phyloP scores from a whole-genome alignment of 108 stramenopile species.

The Nitzschia sp. region DNA sequence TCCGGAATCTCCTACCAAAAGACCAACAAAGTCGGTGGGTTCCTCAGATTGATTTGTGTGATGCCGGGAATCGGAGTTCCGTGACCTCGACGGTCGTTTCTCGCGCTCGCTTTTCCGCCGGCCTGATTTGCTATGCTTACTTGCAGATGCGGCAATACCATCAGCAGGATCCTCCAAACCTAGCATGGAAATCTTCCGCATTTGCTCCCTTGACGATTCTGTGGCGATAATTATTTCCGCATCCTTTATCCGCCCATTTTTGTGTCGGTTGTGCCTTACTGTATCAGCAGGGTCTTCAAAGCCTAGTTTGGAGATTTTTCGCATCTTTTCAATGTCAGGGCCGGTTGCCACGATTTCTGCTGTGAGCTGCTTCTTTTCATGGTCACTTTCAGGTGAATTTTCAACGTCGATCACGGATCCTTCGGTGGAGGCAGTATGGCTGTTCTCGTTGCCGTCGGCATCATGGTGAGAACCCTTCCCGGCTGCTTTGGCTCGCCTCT shows the following conservation, averaged over 20 bases:
- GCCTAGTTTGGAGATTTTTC: conserved; percentile 13
- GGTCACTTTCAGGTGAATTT: not conserved
- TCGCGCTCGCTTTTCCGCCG: not conserved
- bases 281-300: conserved; percentile 15
- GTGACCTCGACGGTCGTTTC: not conserved
- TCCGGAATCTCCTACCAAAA: too few relatives aligned
- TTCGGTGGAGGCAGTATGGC: not conserved
- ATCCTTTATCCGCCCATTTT: not conserved
- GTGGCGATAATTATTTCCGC: not conserved
- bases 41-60: not conserved
- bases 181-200: conserved; percentile 11
- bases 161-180: conserved; percentile 21
- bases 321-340: conserved; percentile 1
- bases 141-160: not conserved
- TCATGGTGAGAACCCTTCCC: not conserved
- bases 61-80: not conserved
- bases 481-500: conserved; percentile 1
- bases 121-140: not conserved
- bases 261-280: not conserved
- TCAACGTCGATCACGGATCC: not conserved
- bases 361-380: not conserved
- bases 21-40: not conserved
- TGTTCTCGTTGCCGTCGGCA: not conserved
- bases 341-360: not conserved
- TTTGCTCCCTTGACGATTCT: not conserved